Evolutionary conservation across 768 basidiomycete species (phyloP).

Genomic region (Kondoa malvinella): DNA sequence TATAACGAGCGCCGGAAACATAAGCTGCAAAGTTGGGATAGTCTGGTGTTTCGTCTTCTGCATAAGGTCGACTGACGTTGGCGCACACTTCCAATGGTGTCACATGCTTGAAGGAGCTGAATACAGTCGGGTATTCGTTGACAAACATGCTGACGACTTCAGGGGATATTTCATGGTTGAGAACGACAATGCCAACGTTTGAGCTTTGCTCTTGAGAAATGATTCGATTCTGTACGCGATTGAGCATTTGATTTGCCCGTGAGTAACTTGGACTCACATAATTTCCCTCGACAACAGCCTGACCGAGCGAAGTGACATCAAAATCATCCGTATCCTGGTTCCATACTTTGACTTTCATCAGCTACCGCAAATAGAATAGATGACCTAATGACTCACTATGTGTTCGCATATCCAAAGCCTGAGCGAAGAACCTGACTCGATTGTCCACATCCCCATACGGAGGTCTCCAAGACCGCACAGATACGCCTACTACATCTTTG

Average conservation of each 20-base stretch:
- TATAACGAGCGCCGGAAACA: background rate
- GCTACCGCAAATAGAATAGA: background rate
- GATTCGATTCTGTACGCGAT: background rate
- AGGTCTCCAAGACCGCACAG: constrained; percentile 19
- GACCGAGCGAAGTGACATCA: background rate
- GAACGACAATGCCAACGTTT: constrained; percentile 51
- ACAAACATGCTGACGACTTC: background rate
- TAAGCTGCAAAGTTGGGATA: background rate
- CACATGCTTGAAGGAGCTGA: background rate
- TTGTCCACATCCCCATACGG: constrained; percentile 27
- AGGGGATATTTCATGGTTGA: constrained; percentile 53
- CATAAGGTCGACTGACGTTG: background rate
- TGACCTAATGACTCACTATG: background rate
- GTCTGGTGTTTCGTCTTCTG: background rate
- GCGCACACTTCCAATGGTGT: background rate
- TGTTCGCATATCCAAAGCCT: constrained; percentile 19
- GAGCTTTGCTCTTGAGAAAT: background rate
- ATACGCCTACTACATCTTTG: constrained; percentile 5
- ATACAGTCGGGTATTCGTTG: background rate
- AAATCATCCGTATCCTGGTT: constrained; percentile 14
- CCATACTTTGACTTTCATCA: background rate
- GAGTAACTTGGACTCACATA: constrained; percentile 7
- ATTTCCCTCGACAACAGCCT: constrained; percentile 1
- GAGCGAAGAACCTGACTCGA: constrained; percentile 24
- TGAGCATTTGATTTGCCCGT: background rate